Conservation (phyloP, 345 rosid species). For the Dimocarpus longan region DNA sequence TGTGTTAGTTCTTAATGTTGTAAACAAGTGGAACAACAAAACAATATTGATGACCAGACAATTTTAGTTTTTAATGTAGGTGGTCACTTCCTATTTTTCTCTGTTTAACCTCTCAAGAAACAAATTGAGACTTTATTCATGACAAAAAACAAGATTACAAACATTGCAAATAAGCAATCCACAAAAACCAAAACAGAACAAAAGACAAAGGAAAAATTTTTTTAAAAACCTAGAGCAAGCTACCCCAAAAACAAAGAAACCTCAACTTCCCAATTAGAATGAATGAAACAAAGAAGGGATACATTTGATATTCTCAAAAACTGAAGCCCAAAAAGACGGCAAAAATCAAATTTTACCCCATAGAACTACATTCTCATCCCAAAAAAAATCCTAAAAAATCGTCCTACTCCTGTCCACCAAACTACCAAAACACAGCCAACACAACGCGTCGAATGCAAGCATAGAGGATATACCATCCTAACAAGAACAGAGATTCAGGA, state of each 20-base stretch:
- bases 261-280: neutral
- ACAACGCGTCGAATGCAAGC: neutral
- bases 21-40: neutral
- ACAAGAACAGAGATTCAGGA: conserved; percentile 2
- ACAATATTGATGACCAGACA: neutral
- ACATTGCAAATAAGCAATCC: neutral
- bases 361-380: neutral
- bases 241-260: neutral
- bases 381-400: neutral
- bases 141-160: neutral
- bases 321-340: neutral
- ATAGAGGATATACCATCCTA: neutral
- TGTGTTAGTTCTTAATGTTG: neutral
- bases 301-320: neutral
- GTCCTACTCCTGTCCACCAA: neutral
- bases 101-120: neutral
- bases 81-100: neutral
- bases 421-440: neutral
- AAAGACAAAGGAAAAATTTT: neutral
- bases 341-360: neutral
- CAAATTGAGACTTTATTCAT: neutral
- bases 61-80: no score
- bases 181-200: neutral
- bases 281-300: neutral
- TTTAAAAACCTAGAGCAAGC: no score